A percentile compares a stretch with the other conserved stretches of the same genome.
phyloP scores from a whole-genome alignment of 2,329 filamentous ascomycete genomes.

The Alternaria rosae region DNA sequence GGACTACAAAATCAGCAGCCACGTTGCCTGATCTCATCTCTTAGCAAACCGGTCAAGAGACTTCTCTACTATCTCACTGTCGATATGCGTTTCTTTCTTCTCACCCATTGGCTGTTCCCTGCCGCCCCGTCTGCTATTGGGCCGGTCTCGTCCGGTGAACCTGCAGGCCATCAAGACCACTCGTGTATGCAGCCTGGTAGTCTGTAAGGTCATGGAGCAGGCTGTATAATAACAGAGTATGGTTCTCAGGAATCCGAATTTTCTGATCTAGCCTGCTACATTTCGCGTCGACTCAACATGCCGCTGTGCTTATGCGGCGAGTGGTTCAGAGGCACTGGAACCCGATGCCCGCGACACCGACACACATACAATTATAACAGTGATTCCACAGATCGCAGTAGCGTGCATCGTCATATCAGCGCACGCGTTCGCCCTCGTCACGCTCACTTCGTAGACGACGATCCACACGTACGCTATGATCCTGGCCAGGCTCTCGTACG shows the following conservation, averaged over 20 bases:
- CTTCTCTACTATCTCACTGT: neutral
- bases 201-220: slow-evolving; percentile 3
- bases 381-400: slow-evolving; percentile 10
- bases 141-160: slow-evolving; percentile 20
- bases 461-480: slow-evolving; percentile 5
- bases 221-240: neutral
- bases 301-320: slow-evolving; percentile 18
- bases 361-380: slow-evolving; percentile 6
- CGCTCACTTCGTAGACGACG: neutral
- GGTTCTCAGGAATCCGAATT: neutral
- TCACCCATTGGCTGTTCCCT: neutral
- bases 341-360: slow-evolving; percentile 18
- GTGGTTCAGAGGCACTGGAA: slow-evolving; percentile 18
- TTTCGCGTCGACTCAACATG: slow-evolving; percentile 12
- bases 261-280: neutral
- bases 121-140: slow-evolving; percentile 3
- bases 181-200: slow-evolving; percentile 21
- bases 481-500: neutral
- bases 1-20: neutral
- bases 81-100: neutral
- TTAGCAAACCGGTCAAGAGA: neutral
- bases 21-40: neutral
- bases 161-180: slow-evolving; percentile 14
- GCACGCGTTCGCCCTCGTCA: neutral
- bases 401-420: slow-evolving; percentile 11